These are phyloP conservation scores for Parafenestella ontariensis DNA, from an alignment of 2,329 filamentous ascomycete genomes.

Conservation along the genomic window DNA sequence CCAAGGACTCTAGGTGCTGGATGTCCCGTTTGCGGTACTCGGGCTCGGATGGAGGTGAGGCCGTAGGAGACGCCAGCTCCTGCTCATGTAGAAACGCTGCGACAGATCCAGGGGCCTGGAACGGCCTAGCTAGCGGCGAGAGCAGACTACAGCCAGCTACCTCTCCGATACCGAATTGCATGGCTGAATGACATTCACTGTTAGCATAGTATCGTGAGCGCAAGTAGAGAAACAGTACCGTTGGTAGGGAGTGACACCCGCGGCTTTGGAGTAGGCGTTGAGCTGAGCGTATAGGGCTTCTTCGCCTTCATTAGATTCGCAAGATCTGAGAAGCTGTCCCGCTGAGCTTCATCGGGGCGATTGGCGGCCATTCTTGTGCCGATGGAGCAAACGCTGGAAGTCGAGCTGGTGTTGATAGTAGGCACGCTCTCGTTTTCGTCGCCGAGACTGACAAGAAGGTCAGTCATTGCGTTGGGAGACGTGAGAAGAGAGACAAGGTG, in stretches of 20 bases:
- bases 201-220: neutral
- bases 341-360: neutral
- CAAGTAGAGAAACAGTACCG: neutral
- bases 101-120: conserved; percentile 7
- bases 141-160: conserved; percentile 1
- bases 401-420: conserved; percentile 2
- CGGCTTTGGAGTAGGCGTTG: neutral
- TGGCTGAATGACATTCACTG: conserved; percentile 4
- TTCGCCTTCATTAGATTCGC: conserved; percentile 25
- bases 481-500: neutral
- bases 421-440: neutral
- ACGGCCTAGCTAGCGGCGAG: conserved; percentile 9
- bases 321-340: conserved; percentile 29
- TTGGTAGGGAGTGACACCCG: neutral
- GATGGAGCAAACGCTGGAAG: neutral
- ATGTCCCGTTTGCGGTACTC: conserved; percentile 2
- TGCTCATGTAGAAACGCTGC: conserved; percentile 12
- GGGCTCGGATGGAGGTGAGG: neutral
- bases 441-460: conserved; percentile 17
- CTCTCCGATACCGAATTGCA: conserved; percentile 4
- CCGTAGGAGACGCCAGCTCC: neutral
- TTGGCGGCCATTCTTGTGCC: neutral
- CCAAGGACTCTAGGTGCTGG: conserved; percentile 4
- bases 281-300: conserved; percentile 13
- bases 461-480: neutral